Evolutionary conservation across 139 green algal species (phyloP).

Genomic region (Chlamydomonas eustigma): DNA sequence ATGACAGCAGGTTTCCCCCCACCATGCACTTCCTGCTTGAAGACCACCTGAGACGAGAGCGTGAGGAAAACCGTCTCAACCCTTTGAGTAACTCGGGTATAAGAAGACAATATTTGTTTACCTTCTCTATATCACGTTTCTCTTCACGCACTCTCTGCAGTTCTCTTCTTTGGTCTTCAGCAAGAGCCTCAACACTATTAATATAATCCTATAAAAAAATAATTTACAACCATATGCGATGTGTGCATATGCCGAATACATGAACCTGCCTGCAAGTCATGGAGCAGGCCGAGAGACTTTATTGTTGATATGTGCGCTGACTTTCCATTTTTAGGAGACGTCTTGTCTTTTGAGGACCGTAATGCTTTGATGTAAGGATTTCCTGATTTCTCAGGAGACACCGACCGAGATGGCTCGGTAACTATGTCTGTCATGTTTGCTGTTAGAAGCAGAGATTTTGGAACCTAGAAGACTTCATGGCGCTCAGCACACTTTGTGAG

Average conservation of each 20-base stretch:
- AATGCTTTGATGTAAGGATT: neutral
- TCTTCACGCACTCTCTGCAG: constrained; percentile 17
- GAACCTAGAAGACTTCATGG: no score
- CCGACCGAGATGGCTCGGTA: no score
- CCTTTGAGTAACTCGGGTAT: no score
- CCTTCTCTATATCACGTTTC: constrained; percentile 1
- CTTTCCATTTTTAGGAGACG: neutral
- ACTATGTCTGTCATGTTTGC: no score
- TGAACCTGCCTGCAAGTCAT: constrained; percentile 31
- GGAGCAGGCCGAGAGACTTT: constrained; percentile 29
- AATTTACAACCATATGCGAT: neutral
- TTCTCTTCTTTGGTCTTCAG: constrained; percentile 18
- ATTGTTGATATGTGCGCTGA: constrained; percentile 24
- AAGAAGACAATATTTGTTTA: neutral
- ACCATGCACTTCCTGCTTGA: neutral
- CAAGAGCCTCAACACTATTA: neutral
- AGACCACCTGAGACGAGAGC: neutral
- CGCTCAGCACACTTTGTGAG: no score
- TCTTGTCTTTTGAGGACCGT: neutral
- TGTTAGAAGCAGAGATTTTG: no score
- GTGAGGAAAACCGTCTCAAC: no score
- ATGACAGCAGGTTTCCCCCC: neutral
- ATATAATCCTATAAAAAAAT: constrained; percentile 33
- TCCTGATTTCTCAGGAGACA: neutral
- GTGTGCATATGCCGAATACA: neutral